Evolutionary conservation across 2,329 filamentous ascomycete genomes (phyloP), one percentile per base, ranked within the genome.

Genomic region (Diaporthe vaccinii): DNA sequence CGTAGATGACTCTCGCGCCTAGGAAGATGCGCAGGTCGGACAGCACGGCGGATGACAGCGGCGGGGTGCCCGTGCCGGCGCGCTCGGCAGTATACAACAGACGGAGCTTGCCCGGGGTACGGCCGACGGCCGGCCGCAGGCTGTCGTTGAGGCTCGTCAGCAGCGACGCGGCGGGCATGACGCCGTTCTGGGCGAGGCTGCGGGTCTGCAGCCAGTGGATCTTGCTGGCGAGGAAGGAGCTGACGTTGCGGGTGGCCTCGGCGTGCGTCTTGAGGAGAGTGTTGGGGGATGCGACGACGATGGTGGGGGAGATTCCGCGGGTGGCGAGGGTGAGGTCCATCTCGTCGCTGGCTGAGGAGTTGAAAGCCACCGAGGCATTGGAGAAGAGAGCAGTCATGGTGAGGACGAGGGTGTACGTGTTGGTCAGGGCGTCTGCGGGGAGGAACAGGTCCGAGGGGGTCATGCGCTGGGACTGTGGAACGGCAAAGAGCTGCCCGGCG

Each of bases 291-390:
- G 94, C 91, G 57, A 97, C 91, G 72, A 98, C 87, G 75, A 98
- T 89, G 6, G 96, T 98, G 1, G 96, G 96, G 0, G 93, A 90
- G 53, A 97, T 87, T 62, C 92, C 92, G 75, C 92, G 90, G 31
- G 93, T 93, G 31, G 95, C 95, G 31, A 95, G 85, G 25, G 88
- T 86, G 51, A 98, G 88, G 81, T 97, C 92, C 17, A 93, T 88
- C 15, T 91, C 91, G 49, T 91, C 89, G 9, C 93, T 93, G 22
- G 95, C 94, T 36, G 98, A 95, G 0, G 95, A 97, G 84, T 95
- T 98, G 80, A 99, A 89, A 36, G 95, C 95, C 28, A 99, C 86
- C 0, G 95, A 97, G 25, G 95, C 89, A 82, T 98, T 97, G 31
- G 92, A 93, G 84, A 92, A 98, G 12, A 99, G 89, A 0, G 96